phyloP scores from a whole-genome alignment of 805 yeast species.

The Starmera pachycereana region DNA sequence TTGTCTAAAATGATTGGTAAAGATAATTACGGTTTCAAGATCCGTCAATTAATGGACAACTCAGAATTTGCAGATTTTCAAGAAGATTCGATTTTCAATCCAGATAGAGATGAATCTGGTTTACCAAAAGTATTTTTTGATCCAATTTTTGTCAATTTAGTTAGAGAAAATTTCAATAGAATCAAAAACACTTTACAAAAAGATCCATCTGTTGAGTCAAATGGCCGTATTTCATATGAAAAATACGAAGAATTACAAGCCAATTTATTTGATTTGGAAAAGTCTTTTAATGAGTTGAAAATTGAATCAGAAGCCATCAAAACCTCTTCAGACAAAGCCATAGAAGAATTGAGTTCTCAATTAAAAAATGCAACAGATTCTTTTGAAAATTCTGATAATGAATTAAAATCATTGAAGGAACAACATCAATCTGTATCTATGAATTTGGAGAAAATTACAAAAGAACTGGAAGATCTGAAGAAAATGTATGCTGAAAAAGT shows the following conservation, averaged over 20 bases:
- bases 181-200: slow-evolving; percentile 61
- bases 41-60: slow-evolving; percentile 61
- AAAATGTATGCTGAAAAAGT: slow-evolving; percentile 23
- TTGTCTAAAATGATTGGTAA: slow-evolving; percentile 68
- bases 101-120: slow-evolving; percentile 69
- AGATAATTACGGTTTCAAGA: slow-evolving; percentile 65
- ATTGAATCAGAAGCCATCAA: slow-evolving; percentile 21
- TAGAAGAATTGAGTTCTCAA: slow-evolving; percentile 8
- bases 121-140: slow-evolving; percentile 77
- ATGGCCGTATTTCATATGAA: slow-evolving; percentile 51
- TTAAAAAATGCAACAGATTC: slow-evolving; percentile 1
- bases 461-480: slow-evolving; percentile 18
- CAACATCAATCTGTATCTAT: slow-evolving; percentile 6
- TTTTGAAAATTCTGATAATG: slow-evolving; percentile 8
- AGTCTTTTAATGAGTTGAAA: slow-evolving; percentile 23
- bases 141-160: slow-evolving; percentile 45
- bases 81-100: slow-evolving; percentile 36
- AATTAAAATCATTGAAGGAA: slow-evolving; percentile 12
- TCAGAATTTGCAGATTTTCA: slow-evolving; percentile 45
- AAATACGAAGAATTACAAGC: slow-evolving; percentile 25
- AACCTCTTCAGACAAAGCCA: slow-evolving; percentile 15
- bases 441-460: slow-evolving; percentile 12
- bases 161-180: slow-evolving; percentile 62
- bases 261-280: slow-evolving; percentile 25
- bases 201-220: slow-evolving; percentile 69